Base-by-base conservation (phyloP, 352 stramenopile species). In the Globisporangium carolinianum region DNA sequence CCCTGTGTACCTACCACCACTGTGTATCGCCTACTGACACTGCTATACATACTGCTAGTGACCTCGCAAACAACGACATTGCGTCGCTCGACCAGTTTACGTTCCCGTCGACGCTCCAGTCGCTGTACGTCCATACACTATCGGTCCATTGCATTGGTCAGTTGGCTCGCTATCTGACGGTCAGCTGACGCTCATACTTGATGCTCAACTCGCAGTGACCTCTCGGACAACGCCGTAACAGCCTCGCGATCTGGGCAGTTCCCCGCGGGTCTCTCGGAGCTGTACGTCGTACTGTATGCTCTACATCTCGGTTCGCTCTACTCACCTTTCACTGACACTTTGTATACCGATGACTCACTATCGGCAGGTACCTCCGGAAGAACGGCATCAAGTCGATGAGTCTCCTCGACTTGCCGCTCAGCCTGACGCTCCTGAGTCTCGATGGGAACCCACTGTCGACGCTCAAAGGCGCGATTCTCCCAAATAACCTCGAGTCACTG, bases 381-480 rank as follows among this genome's bases (percentile, higher is more conserved):
- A 54, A 55, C 32, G 50, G 53, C 2, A 50, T 71, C 9, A 32
- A 32, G 11, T 56, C 55, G 18, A 39, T 65, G 3, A 47, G 52
- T n/a, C 46, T 51, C 4, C 71, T 66, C 45, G 36, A 32, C 36
- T 71, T 74, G 51, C 60, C 63, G 1, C 37, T 47, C 11, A 41
- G 46, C 9, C 47, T 74, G 12, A 61, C 65, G 49, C 61, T 50
- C 55, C 17, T 55, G 37, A 42, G 35, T 42, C 51, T 83, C 10
- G 75, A 69, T 47, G 70, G 71, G 8, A 87, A 87, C 54, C 43
- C 62, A 24, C 65, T 63, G 38, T 17, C 66, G 7, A 71, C 67
- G 18, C 56, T 87, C 47, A 47, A 78, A 46, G 73, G 72, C 15
- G 62, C 69, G 45, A 67, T 77, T 12, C 62, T 87, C 17, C 74